A percentile compares a stretch with the other conserved stretches of the same genome.
These are phyloP conservation scores for Herpotrichia juniperi DNA, from an alignment of 2,329 filamentous ascomycete genomes.

Conservation along the genomic window DNA sequence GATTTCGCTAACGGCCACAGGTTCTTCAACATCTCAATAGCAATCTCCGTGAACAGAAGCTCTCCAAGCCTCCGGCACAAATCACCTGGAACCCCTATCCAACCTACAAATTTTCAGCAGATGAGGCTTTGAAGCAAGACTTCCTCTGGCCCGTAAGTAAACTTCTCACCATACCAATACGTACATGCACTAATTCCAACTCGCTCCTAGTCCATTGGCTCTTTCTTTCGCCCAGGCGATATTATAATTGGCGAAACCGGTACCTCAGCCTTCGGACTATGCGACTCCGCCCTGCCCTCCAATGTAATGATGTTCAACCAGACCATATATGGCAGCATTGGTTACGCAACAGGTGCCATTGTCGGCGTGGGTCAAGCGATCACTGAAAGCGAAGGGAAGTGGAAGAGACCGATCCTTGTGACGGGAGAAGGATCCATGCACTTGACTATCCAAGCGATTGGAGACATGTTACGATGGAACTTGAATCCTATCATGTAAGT, in stretches of 20 bases:
- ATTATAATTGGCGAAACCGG: constrained; percentile 64
- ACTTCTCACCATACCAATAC: no score
- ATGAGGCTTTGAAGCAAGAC: constrained; percentile 21
- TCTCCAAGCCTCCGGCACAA: background rate
- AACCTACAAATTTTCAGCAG: constrained; percentile 11
- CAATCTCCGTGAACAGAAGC: background rate
- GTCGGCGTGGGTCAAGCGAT: constrained; percentile 32
- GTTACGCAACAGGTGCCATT: constrained; percentile 53
- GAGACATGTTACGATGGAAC: constrained; percentile 38
- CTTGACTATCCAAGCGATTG: constrained; percentile 40
- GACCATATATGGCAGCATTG: constrained; percentile 36
- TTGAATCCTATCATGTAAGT: constrained; percentile 19
- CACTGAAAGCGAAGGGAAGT: constrained; percentile 4
- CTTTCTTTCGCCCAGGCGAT: constrained; percentile 58
- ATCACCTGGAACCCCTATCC: constrained; percentile 16
- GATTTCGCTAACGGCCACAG: background rate
- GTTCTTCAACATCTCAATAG: background rate
- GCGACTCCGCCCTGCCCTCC: constrained; percentile 57
- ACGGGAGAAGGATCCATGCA: constrained; percentile 41
- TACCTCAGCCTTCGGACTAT: constrained; percentile 60
- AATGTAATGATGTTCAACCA: constrained; percentile 26
- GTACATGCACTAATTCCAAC: no score
- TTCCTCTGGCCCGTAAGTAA: constrained; percentile 47
- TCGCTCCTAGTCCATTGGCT: constrained; percentile 38
- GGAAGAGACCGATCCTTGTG: constrained; percentile 26